Base-by-base conservation (phyloP, 2,329 filamentous ascomycete genomes). In the Cladorrhinum sp. region DNA sequence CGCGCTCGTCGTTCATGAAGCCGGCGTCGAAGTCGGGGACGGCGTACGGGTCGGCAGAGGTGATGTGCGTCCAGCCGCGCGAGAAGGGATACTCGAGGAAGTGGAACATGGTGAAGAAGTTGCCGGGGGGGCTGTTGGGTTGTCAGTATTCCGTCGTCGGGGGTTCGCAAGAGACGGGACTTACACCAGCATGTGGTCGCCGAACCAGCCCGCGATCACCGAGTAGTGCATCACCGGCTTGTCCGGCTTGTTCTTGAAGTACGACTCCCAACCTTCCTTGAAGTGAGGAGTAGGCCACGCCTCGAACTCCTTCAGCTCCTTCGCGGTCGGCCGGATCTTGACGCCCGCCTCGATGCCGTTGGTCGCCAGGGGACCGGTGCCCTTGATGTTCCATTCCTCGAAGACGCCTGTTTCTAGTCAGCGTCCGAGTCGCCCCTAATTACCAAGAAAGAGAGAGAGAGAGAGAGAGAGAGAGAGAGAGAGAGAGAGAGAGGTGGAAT, bases 181-280 rank as follows among this genome's bases (percentile, higher is more conserved):
- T 69, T 67, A 80, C 81, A 85, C 82, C 51, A 85, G 73, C 80
- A 84, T 85, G 67, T 85, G 82, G 71, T 85, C 82, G 28, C 83
- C 82, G 30, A 85, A 85, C 80, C 80, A 85, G 64, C 87, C 87
- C 16, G 88, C 79, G 69, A 93, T 92, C 59, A 92, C 84, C 1
- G 83, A 88, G 76, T 93, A 93, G 72, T 93, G 90, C 90, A 93
- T 93, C 49, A 93, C 89, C 0, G 90, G 90, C 80, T 93, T 93
- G 75, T 93, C 89, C 1, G 89, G 89, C 78, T 92, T 92, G 72
- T 93, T 76, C 78, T 91, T 89, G 75, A 93, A 94, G 77, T 94
- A 93, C 58, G 83, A 87, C 68, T 93, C 86, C 89, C 89, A 94
- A 2, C 89, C 89, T 6, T 83, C 82, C 51, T 81, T 82, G 78